Percentiles rank a stretch among this genome's conserved stretches.
Evolutionary conservation across 805 yeast species (phyloP).

Genomic region (Wickerhamomyces kurtzmanii): DNA sequence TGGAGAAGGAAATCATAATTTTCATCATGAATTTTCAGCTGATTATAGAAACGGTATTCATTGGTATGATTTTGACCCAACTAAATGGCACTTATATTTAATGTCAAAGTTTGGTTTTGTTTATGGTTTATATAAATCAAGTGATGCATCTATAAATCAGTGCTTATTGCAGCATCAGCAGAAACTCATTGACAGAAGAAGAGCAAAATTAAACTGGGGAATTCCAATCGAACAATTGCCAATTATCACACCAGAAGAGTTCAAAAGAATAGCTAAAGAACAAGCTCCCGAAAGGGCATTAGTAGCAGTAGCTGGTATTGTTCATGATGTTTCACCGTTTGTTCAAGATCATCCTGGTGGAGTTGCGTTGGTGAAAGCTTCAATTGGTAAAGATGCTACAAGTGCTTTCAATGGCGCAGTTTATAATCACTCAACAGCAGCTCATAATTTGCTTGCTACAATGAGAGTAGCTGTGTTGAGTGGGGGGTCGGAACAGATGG

Average conservation of each 20-base stretch:
- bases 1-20: conserved; percentile 90
- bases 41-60: conserved; percentile 74
- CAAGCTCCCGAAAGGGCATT: conserved; percentile 47
- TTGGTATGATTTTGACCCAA: conserved; percentile 77
- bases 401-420: conserved; percentile 94
- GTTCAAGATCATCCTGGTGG: conserved; percentile 95
- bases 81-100: conserved; percentile 61
- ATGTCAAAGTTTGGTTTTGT: conserved; percentile 48
- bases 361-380: conserved; percentile 60
- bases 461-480: conserved; percentile 87
- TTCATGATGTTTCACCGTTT: conserved; percentile 89
- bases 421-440: conserved; percentile 88
- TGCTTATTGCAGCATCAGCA: conserved; percentile 78
- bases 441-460: conserved; percentile 80
- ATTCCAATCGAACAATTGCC: conserved; percentile 87
- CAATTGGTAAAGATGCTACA: conserved; percentile 91
- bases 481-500: conserved; percentile 72
- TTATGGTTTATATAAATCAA: conserved; percentile 40
- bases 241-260: conserved; percentile 45
- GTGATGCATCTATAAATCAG: conserved; percentile 46
- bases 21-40: conserved; percentile 91
- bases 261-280: conserved; percentile 24
- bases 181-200: conserved; percentile 63
- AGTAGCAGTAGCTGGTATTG: conserved; percentile 82
- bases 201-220: conserved; percentile 85